Conservation (phyloP, 345 rosid genomes). For the Eucalyptus tenuipes region DNA sequence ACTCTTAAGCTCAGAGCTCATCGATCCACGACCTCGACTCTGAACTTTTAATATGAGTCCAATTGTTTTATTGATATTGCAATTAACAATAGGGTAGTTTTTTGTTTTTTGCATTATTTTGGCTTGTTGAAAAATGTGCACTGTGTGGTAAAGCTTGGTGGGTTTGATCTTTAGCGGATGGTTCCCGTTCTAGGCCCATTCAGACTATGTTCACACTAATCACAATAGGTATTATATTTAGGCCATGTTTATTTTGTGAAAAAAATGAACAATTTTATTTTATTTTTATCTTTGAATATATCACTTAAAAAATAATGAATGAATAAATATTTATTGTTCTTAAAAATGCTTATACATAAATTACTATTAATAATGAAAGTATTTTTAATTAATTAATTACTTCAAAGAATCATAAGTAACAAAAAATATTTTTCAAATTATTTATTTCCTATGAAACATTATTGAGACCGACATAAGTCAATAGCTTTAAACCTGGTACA, state of each 20-base stretch:
- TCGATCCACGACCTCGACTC: fast-evolving
- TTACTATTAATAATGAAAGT: neutral
- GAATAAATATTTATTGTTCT: neutral
- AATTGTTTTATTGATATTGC: fast-evolving
- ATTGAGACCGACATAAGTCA: fast-evolving
- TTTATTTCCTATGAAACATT: neutral
- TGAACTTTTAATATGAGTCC: too few relatives aligned
- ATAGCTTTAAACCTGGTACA: too few relatives aligned
- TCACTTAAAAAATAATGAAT: neutral
- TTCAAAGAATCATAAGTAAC: too few relatives aligned
- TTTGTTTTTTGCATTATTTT: too few relatives aligned
- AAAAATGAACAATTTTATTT: too few relatives aligned
- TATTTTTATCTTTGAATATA: too few relatives aligned
- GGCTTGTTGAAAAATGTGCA: too few relatives aligned
- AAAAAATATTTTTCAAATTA: neutral
- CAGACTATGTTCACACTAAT: fast-evolving
- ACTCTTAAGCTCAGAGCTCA: too few relatives aligned
- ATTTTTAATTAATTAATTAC: neutral
- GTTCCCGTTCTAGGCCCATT: fast-evolving
- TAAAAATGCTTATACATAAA: neutral
- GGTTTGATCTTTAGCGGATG: too few relatives aligned
- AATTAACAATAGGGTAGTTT: too few relatives aligned
- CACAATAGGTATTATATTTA: neutral
- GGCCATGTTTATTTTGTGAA: too few relatives aligned
- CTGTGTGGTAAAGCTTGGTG: too few relatives aligned